Conservation (phyloP, 768 basidiomycete species). For the Suillus spraguei region DNA sequence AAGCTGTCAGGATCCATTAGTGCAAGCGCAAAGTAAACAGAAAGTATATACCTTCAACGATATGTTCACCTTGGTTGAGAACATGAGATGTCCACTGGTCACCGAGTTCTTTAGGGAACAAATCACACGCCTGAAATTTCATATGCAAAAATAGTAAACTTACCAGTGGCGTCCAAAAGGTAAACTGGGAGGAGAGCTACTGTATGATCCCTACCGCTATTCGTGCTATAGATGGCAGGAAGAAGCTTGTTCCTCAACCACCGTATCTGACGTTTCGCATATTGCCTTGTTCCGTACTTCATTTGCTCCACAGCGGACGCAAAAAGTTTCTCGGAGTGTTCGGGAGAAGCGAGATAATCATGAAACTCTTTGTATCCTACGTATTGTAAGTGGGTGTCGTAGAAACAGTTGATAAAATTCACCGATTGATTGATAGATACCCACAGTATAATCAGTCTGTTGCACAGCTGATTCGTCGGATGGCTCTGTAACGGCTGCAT, state of each 20-base stretch:
- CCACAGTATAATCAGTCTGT: constrained; percentile 66
- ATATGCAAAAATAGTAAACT: constrained; percentile 17
- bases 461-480: constrained; percentile 9
- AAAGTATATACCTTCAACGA: constrained; percentile 47
- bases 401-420: constrained; percentile 15
- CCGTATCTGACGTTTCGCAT: constrained; percentile 87
- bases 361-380: constrained; percentile 93
- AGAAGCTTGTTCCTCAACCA: constrained; percentile 93
- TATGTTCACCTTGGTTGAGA: constrained; percentile 46
- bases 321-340: constrained; percentile 46
- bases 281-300: constrained; percentile 87
- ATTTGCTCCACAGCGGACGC: constrained; percentile 67
- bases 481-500: not conserved
- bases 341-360: constrained; percentile 53
- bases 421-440: constrained; percentile 97
- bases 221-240: constrained; percentile 59
- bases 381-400: constrained; percentile 14
- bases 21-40: not conserved
- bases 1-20: constrained; percentile 44
- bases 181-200: constrained; percentile 45
- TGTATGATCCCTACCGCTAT: constrained; percentile 27
- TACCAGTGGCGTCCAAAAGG: constrained; percentile 72
- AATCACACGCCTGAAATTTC: constrained; percentile 2
- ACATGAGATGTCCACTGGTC: constrained; percentile 64
- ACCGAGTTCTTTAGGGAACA: constrained; percentile 43